Evolutionary conservation across 75 land plant species (phyloP).

Genomic region (Pinus tabuliformis): DNA sequence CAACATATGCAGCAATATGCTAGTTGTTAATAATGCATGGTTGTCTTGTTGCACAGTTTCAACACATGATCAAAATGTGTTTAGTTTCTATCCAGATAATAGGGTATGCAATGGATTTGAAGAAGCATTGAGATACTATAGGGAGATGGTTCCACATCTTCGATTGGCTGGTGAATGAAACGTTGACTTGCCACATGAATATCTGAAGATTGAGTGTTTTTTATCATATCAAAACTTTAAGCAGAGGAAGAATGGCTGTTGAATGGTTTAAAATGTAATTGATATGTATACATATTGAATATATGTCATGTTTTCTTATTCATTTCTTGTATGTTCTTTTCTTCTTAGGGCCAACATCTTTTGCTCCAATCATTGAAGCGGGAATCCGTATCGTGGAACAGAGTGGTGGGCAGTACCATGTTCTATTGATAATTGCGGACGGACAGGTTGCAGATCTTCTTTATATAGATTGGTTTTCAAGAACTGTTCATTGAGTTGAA

Average conservation of each 20-base stretch:
- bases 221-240: not conserved
- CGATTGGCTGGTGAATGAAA: constrained; percentile 54
- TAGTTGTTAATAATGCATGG: not conserved
- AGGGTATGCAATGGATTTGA: constrained; percentile 76
- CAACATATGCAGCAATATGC: not conserved
- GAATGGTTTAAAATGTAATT: not conserved
- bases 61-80: constrained; percentile 81
- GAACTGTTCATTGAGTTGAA: constrained; percentile 14
- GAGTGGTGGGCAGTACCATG: constrained; percentile 91
- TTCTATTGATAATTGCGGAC: constrained; percentile 87
- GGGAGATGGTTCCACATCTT: constrained; percentile 62
- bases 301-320: not conserved
- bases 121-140: constrained; percentile 52
- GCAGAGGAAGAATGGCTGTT: not conserved
- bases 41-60: constrained; percentile 32
- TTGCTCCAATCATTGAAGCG: constrained; percentile 79
- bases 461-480: not conserved
- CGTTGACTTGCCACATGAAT: not conserved
- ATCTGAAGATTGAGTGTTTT: not conserved
- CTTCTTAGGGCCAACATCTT: constrained; percentile 82
- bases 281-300: not conserved
- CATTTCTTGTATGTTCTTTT: not conserved
- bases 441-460: constrained; percentile 51
- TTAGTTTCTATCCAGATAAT: constrained; percentile 66
- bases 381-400: constrained; percentile 76